Evolutionary conservation across 2,329 filamentous ascomycete species (phyloP).

Genomic region (Incumbomyces lentus): DNA sequence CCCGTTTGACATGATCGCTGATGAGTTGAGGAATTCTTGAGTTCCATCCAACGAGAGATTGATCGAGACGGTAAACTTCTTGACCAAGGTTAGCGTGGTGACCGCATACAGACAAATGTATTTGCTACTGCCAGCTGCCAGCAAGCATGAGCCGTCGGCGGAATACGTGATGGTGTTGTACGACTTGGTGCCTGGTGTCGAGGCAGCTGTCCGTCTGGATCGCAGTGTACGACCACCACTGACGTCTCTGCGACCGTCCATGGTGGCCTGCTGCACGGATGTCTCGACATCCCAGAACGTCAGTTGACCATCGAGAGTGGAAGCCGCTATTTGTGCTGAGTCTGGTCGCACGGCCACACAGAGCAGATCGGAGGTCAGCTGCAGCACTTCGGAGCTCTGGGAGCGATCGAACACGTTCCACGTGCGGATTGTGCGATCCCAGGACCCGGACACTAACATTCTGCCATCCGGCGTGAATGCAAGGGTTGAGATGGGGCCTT

Average conservation of each 20-base stretch:
- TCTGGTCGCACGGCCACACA: slow-evolving; percentile 81
- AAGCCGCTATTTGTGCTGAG: slow-evolving; percentile 79
- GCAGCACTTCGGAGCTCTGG: slow-evolving; percentile 87
- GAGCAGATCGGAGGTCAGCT: slow-evolving; percentile 83
- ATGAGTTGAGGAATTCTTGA: slow-evolving; percentile 93
- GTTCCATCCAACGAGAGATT: slow-evolving; percentile 95
- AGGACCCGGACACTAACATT: slow-evolving; percentile 79
- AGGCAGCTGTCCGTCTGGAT: slow-evolving; percentile 84
- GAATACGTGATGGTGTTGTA: slow-evolving; percentile 86
- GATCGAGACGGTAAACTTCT: slow-evolving; percentile 90
- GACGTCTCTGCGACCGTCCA: slow-evolving; percentile 85
- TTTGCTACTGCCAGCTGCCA: slow-evolving; percentile 93
- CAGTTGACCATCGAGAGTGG: slow-evolving; percentile 84
- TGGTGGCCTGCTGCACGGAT: slow-evolving; percentile 70
- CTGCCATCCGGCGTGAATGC: slow-evolving; percentile 81
- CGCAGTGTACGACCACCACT: slow-evolving; percentile 83
- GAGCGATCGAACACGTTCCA: slow-evolving; percentile 93
- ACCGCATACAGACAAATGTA: slow-evolving; percentile 98
- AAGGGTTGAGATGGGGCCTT: slow-evolving; percentile 81
- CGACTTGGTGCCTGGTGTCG: slow-evolving; percentile 77
- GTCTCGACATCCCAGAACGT: slow-evolving; percentile 92
- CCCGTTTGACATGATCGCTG: slow-evolving; percentile 79
- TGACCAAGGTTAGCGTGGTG: slow-evolving; percentile 76
- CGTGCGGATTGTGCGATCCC: slow-evolving; percentile 89
- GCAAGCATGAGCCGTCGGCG: slow-evolving; percentile 77